Evolutionary conservation across 371 early-diverging fungal species (phyloP), one percentile per base, ranked within the genome.

Genomic region (Mortierella sp.): DNA sequence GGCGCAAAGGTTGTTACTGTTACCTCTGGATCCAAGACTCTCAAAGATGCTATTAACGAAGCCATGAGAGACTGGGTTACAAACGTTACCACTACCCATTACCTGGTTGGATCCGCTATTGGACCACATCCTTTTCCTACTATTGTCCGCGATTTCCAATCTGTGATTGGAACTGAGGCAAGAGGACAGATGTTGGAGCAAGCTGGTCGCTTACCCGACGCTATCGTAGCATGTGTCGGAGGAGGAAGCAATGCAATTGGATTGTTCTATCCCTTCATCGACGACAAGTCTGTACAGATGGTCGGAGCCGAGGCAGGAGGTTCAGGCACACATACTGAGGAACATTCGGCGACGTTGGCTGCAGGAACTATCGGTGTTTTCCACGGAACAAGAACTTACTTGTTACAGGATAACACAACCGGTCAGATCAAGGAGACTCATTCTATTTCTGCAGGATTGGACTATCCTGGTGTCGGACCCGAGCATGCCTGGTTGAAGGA

Each of bases 1-100:
- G 99, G 99, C 63, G 98, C 96, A 61, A 93, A 90, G 54, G 98
- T 98, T 26, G 86, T 97, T 37, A 92, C 98, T 45, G 98, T 97
- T 32, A 80, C 80, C 40, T 89, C 91, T 26, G 94, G 90, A 62
- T 89, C 94, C 61, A 85, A 87, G 74, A 98, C 98, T 4, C 90
- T 98, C 68, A 99, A 98, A 87, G 99, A 98, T 87, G 98, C 99
- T 40, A 93, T 98, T 83, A 99, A 99, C 83, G 98, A 97, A 84
- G 99, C 98, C 23, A 95, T 98, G 96, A 92, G 99, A 69, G 98
- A 99, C 85, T 97, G 97, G 98, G 97, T 97, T 57, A 93, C 98
- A 59, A 99, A 97, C 75, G 97, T 97, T 42, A 68, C 84, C 10
- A 94, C 89, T 62, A 99, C 99, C 0, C 97, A 99, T 78, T 98